phyloP scores from a whole-genome alignment of 1,284 basidiomycete species.

The Mycosarcoma maydis region DNA sequence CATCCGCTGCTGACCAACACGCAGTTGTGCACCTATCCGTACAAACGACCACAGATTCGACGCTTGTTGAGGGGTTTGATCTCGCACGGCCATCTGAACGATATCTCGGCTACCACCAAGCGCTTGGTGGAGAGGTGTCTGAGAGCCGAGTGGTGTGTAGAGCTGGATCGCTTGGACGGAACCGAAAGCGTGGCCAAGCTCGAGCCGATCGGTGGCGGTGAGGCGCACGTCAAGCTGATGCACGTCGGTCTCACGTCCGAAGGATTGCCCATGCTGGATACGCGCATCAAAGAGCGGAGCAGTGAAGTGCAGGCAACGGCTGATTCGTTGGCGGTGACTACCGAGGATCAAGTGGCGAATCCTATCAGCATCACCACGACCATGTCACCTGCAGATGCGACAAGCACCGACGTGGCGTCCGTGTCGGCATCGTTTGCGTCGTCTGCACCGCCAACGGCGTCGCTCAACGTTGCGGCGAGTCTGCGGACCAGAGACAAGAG shows the following conservation, averaged over 20 bases:
- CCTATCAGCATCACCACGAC: too few species aligned
- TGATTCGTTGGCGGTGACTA: slow-evolving; percentile 21
- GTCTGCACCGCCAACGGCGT: too few species aligned
- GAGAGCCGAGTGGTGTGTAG: slow-evolving; percentile 82
- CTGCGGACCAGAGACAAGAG: slow-evolving; percentile 36
- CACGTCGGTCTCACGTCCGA: slow-evolving; percentile 29
- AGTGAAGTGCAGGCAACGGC: slow-evolving; percentile 18
- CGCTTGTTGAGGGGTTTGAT: slow-evolving; percentile 82
- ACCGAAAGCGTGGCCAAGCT: slow-evolving; percentile 26
- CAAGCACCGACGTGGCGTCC: too few species aligned
- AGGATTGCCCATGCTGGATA: slow-evolving; percentile 40
- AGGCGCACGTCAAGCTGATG: slow-evolving; percentile 39
- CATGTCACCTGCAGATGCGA: background rate
- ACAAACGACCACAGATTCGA: slow-evolving; percentile 91
- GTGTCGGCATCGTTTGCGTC: too few species aligned
- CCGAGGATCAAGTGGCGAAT: slow-evolving; percentile 15
- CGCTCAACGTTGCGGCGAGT: slow-evolving; percentile 22
- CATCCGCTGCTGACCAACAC: slow-evolving; percentile 95
- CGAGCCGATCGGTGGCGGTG: slow-evolving; percentile 47
- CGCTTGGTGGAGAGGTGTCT: slow-evolving; percentile 92
- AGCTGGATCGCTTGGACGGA: slow-evolving; percentile 52
- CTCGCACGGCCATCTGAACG: slow-evolving; percentile 77
- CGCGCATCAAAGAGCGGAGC: slow-evolving; percentile 26
- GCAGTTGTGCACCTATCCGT: slow-evolving; percentile 81
- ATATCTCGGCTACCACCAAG: slow-evolving; percentile 79